Conservation (phyloP, 2,329 filamentous ascomycete species). For the Dactylellina cionopaga region DNA sequence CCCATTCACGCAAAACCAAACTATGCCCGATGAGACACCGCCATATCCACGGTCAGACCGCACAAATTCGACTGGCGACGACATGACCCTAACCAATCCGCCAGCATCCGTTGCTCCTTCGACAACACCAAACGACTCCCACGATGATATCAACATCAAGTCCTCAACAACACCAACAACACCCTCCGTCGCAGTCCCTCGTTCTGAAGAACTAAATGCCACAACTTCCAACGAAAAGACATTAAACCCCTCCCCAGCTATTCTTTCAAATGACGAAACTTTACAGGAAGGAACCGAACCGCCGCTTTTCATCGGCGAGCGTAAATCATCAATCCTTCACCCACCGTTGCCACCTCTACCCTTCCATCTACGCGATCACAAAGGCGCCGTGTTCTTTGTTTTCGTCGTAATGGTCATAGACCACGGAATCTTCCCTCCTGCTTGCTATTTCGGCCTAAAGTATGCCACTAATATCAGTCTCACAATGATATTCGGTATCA, state of each 20-base stretch:
- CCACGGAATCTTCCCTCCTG: constrained; percentile 46
- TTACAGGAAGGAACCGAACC: constrained; percentile 21
- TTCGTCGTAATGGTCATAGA: constrained; percentile 48
- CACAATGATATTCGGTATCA: constrained; percentile 43
- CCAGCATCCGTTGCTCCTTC: constrained; percentile 39
- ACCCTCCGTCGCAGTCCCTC: not conserved
- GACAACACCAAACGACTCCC: constrained; percentile 29
- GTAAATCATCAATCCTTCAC: constrained; percentile 32
- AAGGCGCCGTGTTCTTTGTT: constrained; percentile 23
- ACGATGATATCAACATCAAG: constrained; percentile 1
- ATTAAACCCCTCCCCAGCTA: not conserved
- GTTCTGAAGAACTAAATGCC: not conserved
- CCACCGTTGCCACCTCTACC: constrained; percentile 44
- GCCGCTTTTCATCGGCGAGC: not conserved
- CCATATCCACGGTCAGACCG: constrained; percentile 33
- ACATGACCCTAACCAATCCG: constrained; percentile 51
- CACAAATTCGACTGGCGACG: constrained; percentile 44
- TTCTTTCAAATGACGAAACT: not conserved
- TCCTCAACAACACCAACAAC: not conserved
- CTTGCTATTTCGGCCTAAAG: constrained; percentile 33
- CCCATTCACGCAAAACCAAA: not conserved
- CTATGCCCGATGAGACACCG: constrained; percentile 28
- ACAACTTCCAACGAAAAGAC: constrained; percentile 17
- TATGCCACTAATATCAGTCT: constrained; percentile 44
- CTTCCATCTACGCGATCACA: constrained; percentile 49